phyloP scores from a whole-genome alignment of 1,284 basidiomycete species.

The Boletus semigastroideus region DNA sequence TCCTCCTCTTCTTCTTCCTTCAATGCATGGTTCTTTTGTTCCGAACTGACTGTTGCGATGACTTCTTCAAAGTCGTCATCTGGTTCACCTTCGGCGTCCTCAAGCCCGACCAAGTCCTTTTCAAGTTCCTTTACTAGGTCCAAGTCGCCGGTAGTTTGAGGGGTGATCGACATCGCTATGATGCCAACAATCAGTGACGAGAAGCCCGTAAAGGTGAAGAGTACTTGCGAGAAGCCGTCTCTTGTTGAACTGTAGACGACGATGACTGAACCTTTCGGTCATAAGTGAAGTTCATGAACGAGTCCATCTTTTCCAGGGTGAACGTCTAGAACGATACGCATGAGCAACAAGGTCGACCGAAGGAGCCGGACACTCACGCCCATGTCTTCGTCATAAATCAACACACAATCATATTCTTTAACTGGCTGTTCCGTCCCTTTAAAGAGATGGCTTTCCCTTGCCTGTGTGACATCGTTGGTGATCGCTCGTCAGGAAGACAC shows the following conservation, averaged over 20 bases:
- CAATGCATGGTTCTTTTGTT: conserved; percentile 17
- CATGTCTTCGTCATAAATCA: conserved; percentile 72
- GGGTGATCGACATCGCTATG: conserved; percentile 20
- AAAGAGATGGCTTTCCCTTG: conserved; percentile 59
- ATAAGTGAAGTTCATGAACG: conserved; percentile 53
- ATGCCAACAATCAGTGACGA: conserved; percentile 10
- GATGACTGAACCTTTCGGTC: conserved; percentile 42
- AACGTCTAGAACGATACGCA: conserved; percentile 42
- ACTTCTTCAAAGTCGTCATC: conserved; percentile 44
- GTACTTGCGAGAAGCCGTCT: conserved; percentile 46
- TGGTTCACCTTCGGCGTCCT: conserved; percentile 45
- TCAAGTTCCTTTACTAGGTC: conserved; percentile 39
- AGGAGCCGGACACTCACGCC: conserved; percentile 45
- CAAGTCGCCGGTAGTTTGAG: conserved; percentile 18
- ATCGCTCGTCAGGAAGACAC: background rate
- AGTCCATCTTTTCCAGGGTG: conserved; percentile 74
- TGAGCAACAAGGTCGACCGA: conserved; percentile 1
- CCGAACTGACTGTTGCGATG: conserved; percentile 29
- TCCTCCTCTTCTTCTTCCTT: conserved; percentile 49
- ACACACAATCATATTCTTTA: conserved; percentile 69
- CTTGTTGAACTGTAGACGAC: conserved; percentile 33
- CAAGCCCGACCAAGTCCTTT: conserved; percentile 34
- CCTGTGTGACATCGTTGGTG: conserved; percentile 30
- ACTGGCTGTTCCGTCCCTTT: conserved; percentile 54
- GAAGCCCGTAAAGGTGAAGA: background rate